Evolutionary conservation across 2,329 filamentous ascomycete genomes (phyloP), one percentile per base, ranked within the genome.

Genomic region (Sporothrix pseudoabietina): DNA sequence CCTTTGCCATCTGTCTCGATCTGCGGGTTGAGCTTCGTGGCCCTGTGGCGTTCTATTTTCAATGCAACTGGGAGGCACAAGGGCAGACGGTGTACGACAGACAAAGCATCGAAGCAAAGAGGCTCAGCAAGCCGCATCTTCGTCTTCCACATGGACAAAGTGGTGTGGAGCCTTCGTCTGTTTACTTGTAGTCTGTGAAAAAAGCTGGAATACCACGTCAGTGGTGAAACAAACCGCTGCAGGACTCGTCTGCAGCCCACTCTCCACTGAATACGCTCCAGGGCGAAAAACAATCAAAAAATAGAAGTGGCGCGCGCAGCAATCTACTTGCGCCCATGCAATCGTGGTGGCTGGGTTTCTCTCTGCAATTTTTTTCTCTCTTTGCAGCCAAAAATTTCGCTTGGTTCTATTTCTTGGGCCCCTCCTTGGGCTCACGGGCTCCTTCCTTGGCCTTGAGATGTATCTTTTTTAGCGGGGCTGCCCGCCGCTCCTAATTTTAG

Each of bases 401-500:
- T 35, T 63, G 59, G 59, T 39, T n/a, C 7, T n/a, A 26, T 55
- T 41, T n/a, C 22, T 39, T 26, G 47, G 47, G 22, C 35, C 44
- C n/a, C n/a, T n/a, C n/a, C n/a, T n/a, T n/a, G n/a, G n/a, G n/a
- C n/a, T n/a, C n/a, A n/a, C n/a, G n/a, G n/a, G 26, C 26, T 26
- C 26, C 26, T 26, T 26, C 26, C 26, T 26, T 26, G 26, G 26
- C 12, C 14, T 49, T 49, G 44, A 14, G 44, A 14, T 49, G 44
- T 49, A 44, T 57, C 68, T 9, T 57, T 69, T 59, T 54, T 72
- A 70, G 66, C 44, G 68, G 72, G 55, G 55, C 59, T 59, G 16
- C 49, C 68, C 49, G 72, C 66, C 44, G 65, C 41, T 73, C 71
- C 71, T 73, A 73, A 73, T 70, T 73, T 70, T 73, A 73, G 72